Percentiles rank a stretch among this genome's conserved stretches.
Evolutionary conservation across 1,284 basidiomycete species (phyloP).

Genomic region (Prillingera fragicola): DNA sequence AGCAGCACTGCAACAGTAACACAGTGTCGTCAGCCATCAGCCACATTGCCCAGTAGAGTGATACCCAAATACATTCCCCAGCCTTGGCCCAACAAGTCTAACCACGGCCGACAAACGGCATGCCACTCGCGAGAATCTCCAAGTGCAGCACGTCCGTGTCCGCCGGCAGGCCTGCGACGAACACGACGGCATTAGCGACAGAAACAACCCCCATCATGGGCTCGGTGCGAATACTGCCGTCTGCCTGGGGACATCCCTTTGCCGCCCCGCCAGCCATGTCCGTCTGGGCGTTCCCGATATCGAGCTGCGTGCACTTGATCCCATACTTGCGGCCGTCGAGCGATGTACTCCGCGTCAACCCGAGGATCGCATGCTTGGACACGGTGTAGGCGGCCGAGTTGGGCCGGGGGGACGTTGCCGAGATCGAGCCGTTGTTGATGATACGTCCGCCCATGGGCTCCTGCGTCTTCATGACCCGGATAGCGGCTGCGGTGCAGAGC

Average conservation of each 20-base stretch:
- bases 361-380: constrained; percentile 71
- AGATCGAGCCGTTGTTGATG: constrained; percentile 76
- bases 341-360: constrained; percentile 65
- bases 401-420: constrained; percentile 66
- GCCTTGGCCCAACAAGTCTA: no score
- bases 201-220: constrained; percentile 52
- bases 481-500: constrained; percentile 67
- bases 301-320: constrained; percentile 72
- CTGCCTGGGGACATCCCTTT: constrained; percentile 59
- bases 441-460: constrained; percentile 69
- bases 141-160: constrained; percentile 59
- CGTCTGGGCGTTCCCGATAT: constrained; percentile 70
- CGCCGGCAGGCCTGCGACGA: constrained; percentile 62
- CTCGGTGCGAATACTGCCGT: constrained; percentile 59
- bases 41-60: no score
- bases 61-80: no score
- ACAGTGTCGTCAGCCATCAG: no score
- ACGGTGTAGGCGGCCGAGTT: constrained; percentile 60
- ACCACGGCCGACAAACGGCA: constrained; percentile 18
- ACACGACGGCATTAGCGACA: constrained; percentile 64
- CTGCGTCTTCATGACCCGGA: constrained; percentile 66
- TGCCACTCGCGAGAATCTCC: constrained; percentile 50
- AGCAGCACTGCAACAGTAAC: no score
- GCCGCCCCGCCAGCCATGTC: constrained; percentile 53
- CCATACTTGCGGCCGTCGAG: constrained; percentile 67